Percentiles rank a stretch among this genome's conserved stretches.
phyloP scores from a whole-genome alignment of 345 rosid genomes.

The Gossypium thurberi region DNA sequence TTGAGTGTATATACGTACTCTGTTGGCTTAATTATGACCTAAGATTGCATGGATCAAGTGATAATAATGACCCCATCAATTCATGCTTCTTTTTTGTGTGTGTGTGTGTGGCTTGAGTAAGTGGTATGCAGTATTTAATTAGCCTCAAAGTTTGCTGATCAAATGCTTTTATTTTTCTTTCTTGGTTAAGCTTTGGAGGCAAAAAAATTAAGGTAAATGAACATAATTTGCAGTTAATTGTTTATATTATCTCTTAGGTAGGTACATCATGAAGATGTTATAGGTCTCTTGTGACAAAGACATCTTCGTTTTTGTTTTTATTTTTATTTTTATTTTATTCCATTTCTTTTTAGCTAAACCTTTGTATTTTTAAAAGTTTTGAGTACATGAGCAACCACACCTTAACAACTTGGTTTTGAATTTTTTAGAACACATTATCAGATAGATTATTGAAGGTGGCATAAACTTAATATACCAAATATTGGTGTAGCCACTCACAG shows the following conservation, averaged over 20 bases:
- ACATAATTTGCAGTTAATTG: not conserved
- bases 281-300: not conserved
- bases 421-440: constrained; percentile 1
- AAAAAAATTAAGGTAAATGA: not conserved
- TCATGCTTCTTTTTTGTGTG: constrained; percentile 7
- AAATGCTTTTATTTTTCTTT: not conserved
- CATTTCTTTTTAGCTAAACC: not conserved
- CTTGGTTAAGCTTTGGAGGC: not conserved
- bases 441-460: not conserved
- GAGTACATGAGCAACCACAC: not conserved
- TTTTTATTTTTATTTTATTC: not conserved
- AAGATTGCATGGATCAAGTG: constrained; percentile 28
- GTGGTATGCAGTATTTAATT: not conserved
- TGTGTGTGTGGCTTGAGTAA: constrained; percentile 14
- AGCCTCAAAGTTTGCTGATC: not conserved
- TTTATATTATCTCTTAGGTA: not conserved
- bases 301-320: not conserved
- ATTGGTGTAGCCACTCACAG: constrained; percentile 3
- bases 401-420: not conserved
- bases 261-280: not conserved
- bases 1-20: not conserved
- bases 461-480: too few species aligned
- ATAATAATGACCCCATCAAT: constrained; percentile 5
- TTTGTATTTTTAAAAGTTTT: not conserved
- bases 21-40: constrained; percentile 27